phyloP scores from a whole-genome alignment of 2,329 filamentous ascomycete genomes.

The Hypoxylon sp. region DNA sequence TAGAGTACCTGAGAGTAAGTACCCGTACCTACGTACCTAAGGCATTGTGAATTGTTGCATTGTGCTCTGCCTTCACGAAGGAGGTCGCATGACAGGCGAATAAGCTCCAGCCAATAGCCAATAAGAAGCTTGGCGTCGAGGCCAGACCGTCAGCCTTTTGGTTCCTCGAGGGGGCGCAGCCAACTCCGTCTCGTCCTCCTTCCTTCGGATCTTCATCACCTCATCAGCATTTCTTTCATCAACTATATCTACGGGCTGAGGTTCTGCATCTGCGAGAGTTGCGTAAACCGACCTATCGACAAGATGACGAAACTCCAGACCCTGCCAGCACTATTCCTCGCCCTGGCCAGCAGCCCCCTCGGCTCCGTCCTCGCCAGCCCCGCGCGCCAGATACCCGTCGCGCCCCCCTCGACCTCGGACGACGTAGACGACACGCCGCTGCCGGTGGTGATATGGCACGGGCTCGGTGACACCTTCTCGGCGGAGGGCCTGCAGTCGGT shows the following conservation, averaged over 20 bases:
- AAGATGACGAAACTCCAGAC: conserved; percentile 29
- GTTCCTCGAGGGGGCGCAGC: conserved; percentile 19
- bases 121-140: conserved; percentile 17
- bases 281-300: background rate
- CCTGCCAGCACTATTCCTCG: conserved; percentile 19
- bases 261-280: conserved; percentile 1
- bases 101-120: conserved; percentile 27
- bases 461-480: conserved; percentile 75
- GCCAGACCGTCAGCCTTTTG: conserved; percentile 10
- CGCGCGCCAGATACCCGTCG: conserved; percentile 26
- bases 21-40: no score
- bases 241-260: conserved; percentile 1
- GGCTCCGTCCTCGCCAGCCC: conserved; percentile 24
- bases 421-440: conserved; percentile 71
- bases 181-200: conserved; percentile 14
- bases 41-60: background rate
- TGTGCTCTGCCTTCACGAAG: background rate
- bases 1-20: no score
- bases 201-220: background rate
- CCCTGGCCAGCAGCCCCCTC: conserved; percentile 26
- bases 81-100: background rate
- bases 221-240: conserved; percentile 13
- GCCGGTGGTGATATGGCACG: conserved; percentile 95
- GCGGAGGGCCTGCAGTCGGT: conserved; percentile 77
- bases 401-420: conserved; percentile 42